These are phyloP conservation scores for Venturia nashicola DNA, from an alignment of 2,329 filamentous ascomycete species.

Conservation along the genomic window DNA sequence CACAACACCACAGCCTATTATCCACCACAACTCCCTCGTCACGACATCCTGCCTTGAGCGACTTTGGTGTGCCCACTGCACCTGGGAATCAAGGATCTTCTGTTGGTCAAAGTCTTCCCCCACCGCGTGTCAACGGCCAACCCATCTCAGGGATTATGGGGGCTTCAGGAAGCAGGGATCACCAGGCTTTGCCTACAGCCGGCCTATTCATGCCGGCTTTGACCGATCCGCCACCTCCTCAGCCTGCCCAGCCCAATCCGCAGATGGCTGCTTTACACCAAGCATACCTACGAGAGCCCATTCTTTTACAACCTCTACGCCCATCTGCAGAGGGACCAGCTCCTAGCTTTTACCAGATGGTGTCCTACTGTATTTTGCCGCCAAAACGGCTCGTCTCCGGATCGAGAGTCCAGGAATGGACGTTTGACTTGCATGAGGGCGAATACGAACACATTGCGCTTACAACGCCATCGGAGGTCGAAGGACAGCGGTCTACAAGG, in stretches of 20 bases:
- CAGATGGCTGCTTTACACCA: conserved; percentile 6
- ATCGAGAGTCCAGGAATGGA: background rate
- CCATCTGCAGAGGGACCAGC: conserved; percentile 26
- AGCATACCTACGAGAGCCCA: conserved; percentile 7
- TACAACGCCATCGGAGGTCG: conserved; percentile 12
- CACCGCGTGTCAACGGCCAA: background rate
- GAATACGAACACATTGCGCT: background rate
- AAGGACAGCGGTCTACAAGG: conserved; percentile 19
- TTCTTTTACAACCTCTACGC: conserved; percentile 18
- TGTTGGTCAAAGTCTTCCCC: background rate
- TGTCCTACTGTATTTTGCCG: background rate
- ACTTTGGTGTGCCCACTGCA: background rate
- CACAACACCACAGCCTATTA: background rate
- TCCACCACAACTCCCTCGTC: background rate
- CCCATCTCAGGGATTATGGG: background rate
- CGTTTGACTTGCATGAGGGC: background rate
- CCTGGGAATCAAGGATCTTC: background rate
- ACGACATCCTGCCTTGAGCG: background rate
- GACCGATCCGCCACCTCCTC: background rate
- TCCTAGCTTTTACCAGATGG: conserved; percentile 1
- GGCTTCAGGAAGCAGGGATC: background rate
- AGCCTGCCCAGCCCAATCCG: conserved; percentile 4
- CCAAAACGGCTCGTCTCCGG: background rate
- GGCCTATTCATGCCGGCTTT: conserved; percentile 4
- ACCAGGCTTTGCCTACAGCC: background rate